Conservation (phyloP, 1,284 basidiomycete species). For the Inonotus obliquus region DNA sequence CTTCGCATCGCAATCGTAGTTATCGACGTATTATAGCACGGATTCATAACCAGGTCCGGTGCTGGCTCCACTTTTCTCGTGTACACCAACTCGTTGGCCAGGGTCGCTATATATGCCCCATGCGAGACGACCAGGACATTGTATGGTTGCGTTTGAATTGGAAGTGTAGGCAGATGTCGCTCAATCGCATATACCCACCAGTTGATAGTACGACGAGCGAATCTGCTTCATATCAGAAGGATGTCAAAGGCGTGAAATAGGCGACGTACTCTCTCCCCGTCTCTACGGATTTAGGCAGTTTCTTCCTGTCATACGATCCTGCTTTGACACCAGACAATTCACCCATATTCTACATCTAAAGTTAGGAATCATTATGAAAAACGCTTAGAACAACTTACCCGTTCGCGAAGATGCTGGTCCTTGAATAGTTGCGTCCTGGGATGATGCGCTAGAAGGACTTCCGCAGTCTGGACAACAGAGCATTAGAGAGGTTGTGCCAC, state of each 20-base stretch:
- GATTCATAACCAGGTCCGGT: conserved; percentile 39
- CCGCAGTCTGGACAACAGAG: conserved; percentile 48
- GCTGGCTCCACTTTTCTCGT: conserved; percentile 35
- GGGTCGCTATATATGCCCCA: conserved; percentile 53
- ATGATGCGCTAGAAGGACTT: conserved; percentile 53
- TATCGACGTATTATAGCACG: conserved; percentile 55
- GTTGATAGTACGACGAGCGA: conserved; percentile 41
- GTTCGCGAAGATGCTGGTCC: conserved; percentile 51
- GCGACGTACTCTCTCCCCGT: conserved; percentile 25
- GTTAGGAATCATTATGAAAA: neutral
- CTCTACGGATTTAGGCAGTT: conserved; percentile 33
- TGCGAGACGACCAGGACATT: conserved; percentile 61
- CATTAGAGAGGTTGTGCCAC: neutral
- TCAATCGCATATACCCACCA: conserved; percentile 60
- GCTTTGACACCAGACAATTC: conserved; percentile 47
- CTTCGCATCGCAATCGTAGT: conserved; percentile 50
- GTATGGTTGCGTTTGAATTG: conserved; percentile 23
- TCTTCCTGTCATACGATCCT: conserved; percentile 20
- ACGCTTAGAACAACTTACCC: conserved; percentile 37
- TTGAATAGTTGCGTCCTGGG: conserved; percentile 38
- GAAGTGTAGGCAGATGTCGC: conserved; percentile 30
- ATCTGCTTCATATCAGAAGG: neutral
- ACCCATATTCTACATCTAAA: conserved; percentile 53
- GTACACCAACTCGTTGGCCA: conserved; percentile 44
- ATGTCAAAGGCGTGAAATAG: neutral